Evolutionary conservation across 2,329 filamentous ascomycete genomes (phyloP).

Genomic region (Colletotrichum tabaci): DNA sequence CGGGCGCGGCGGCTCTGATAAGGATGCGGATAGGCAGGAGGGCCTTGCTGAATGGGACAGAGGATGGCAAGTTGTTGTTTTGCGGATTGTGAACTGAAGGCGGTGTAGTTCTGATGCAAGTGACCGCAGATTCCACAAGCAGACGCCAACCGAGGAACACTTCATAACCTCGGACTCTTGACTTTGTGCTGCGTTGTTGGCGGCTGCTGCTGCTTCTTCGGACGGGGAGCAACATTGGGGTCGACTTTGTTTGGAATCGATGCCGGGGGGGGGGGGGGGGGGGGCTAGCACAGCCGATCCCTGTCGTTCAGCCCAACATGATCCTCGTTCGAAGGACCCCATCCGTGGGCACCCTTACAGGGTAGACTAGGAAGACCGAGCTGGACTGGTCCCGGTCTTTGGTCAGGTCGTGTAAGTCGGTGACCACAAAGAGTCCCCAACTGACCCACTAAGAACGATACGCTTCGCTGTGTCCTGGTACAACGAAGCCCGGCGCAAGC

Average conservation of each 20-base stretch:
- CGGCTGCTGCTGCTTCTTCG: conserved; percentile 14
- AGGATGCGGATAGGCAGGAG: conserved; percentile 25
- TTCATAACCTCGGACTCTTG: conserved; percentile 28
- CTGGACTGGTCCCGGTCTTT: conserved; percentile 18
- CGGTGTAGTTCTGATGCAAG: conserved; percentile 19
- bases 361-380: conserved; percentile 22
- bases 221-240: conserved; percentile 31
- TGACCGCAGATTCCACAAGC: conserved; percentile 19
- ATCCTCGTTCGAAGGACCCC: conserved; percentile 35
- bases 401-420: conserved; percentile 34
- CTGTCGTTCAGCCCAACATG: conserved; percentile 44
- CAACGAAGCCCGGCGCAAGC: conserved; percentile 28
- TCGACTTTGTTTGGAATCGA: conserved; percentile 34
- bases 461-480: conserved; percentile 27
- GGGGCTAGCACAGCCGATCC: conserved; percentile 30
- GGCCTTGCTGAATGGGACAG: conserved; percentile 32
- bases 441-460: conserved; percentile 1
- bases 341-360: conserved; percentile 17
- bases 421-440: conserved; percentile 13
- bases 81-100: conserved; percentile 14
- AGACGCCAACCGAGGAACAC: conserved; percentile 3
- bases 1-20: conserved; percentile 34
- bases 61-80: conserved; percentile 14
- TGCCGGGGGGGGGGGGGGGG: conserved; percentile 6
- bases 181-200: conserved; percentile 7